These are phyloP conservation scores for Knoxdaviesia proteae DNA, from an alignment of 2,329 filamentous ascomycete genomes.

Conservation along the genomic window DNA sequence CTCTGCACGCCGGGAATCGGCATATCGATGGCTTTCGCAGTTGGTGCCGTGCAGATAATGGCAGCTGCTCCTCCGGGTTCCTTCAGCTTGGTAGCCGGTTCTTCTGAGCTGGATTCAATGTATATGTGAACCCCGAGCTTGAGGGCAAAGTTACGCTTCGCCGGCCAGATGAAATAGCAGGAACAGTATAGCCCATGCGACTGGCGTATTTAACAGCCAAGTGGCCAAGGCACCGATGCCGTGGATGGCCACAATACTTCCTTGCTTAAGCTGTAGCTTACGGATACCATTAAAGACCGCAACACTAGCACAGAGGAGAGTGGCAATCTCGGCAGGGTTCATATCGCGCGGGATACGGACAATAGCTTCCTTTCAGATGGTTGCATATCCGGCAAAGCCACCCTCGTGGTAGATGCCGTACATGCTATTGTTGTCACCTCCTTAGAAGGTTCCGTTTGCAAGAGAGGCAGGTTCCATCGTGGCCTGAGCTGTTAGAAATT, in stretches of 20 bases:
- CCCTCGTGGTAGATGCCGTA: constrained; percentile 49
- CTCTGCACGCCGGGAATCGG: too few species aligned
- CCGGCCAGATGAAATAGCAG: constrained; percentile 45
- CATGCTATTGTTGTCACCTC: constrained; percentile 39
- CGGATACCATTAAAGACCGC: constrained; percentile 40
- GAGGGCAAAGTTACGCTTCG: constrained; percentile 46
- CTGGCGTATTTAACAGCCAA: constrained; percentile 56
- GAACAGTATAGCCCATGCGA: constrained; percentile 56
- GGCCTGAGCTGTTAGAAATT: constrained; percentile 13
- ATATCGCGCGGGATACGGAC: constrained; percentile 31
- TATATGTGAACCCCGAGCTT: constrained; percentile 22
- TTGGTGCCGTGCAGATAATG: constrained; percentile 43
- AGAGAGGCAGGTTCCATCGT: constrained; percentile 36
- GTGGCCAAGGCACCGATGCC: constrained; percentile 58
- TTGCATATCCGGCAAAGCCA: constrained; percentile 45
- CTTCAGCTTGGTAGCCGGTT: constrained; percentile 24
- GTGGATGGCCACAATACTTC: constrained; percentile 35
- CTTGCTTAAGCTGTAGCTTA: constrained; percentile 29
- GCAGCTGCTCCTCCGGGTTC: constrained; percentile 39
- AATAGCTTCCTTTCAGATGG: constrained; percentile 37
- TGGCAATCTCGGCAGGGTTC: constrained; percentile 32
- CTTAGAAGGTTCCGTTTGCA: constrained; percentile 48
- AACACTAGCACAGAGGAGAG: constrained; percentile 44
- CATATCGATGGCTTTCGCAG: constrained; percentile 25
- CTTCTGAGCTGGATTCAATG: constrained; percentile 28